Evolutionary conservation across 163 green algal species (phyloP).

Genomic region (Coccomyxa subellipsoidea): DNA sequence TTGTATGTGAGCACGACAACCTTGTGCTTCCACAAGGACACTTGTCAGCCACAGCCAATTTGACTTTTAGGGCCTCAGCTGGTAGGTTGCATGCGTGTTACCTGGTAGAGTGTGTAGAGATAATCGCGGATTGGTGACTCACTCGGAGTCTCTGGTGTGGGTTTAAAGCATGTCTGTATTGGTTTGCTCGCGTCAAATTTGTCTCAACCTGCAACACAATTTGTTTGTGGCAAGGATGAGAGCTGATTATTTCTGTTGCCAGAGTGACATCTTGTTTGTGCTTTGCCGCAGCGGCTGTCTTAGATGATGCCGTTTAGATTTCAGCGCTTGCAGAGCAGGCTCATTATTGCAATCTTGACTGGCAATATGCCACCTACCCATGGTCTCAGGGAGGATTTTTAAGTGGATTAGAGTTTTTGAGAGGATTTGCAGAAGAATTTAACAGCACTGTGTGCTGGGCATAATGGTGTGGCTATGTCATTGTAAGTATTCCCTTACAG

Average conservation of each 20-base stretch:
- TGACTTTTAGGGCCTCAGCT: neutral
- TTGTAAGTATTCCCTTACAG: no score
- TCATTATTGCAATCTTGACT: neutral
- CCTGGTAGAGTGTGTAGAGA: neutral
- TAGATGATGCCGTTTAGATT: neutral
- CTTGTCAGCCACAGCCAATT: neutral
- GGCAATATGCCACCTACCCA: neutral
- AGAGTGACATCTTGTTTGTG: neutral
- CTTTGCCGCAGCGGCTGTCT: no score
- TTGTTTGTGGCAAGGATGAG: neutral
- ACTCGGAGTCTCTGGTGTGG: neutral
- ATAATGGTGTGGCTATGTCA: no score
- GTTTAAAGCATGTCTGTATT: neutral
- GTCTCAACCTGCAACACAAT: no score
- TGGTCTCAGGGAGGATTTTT: no score
- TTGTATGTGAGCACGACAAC: neutral
- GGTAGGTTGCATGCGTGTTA: neutral
- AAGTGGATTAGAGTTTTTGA: no score
- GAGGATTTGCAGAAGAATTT: no score
- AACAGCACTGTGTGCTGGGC: no score
- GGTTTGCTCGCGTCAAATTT: neutral
- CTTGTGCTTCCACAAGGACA: neutral
- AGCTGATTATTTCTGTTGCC: neutral
- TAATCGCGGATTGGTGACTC: neutral
- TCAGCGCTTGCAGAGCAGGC: neutral